Base-by-base conservation (phyloP, 2,329 filamentous ascomycete species). In the Aureobasidium melanogenum region DNA sequence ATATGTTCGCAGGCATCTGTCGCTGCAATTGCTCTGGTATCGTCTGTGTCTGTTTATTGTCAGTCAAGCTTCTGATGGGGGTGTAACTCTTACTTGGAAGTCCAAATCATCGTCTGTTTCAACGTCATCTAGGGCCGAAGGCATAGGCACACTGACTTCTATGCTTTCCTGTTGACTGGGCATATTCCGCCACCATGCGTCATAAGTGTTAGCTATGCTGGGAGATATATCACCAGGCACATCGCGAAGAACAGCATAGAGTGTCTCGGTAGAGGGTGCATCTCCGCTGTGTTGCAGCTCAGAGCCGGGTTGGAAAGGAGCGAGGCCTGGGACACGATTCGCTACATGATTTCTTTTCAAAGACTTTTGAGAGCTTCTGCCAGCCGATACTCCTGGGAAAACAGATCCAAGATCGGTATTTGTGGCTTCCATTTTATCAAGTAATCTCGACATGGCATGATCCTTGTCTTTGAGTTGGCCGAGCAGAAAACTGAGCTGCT, bases 401-500 rank as follows among this genome's bases (percentile, higher is more conserved):
- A 84, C 77, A 12, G 77, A 76, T 17, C 77, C 78, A 6, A 86
- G 69, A 66, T 85, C 82, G 50, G 83, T 73, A 5, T 81, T 80
- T 43, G 80, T 77, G 1, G 75, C 73, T 65, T 85, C 82, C 52
- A 85, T 76, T 63, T 82, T 81, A 66, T 86, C 83, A 28, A 84
- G 75, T 24, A 87, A 71, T 60, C 81, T 84, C 8, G 74, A 74
- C 55, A 87, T 80, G 19, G 82, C 77, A 68, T 78, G 82, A 67
- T 87, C 84, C 67, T 86, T 87, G 30, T 80, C 78, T 58, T 74
- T 73, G 14, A 87, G 69, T 44, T 77, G 76, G 5, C 76, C 70
- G 19, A 84, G 69, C 6, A 87, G 73, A 24, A 73, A 72, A 30
- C 74, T 69, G 26, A 84, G 76, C 36, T 81, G 78, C 36, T 72